These are phyloP conservation scores for Posidonia australis DNA, from an alignment of 106 monocot species.

Conservation along the genomic window DNA sequence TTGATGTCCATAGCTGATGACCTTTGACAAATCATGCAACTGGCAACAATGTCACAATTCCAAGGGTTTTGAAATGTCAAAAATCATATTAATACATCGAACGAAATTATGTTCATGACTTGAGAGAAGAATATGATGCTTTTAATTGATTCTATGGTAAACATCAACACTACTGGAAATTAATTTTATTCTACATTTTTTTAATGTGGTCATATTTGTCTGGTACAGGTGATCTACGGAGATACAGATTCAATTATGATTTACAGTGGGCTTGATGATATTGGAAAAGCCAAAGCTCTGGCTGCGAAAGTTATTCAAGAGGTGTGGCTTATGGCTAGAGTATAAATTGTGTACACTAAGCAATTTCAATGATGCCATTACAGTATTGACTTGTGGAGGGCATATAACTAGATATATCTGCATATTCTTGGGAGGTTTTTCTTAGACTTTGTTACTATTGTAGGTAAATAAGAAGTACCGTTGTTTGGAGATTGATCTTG, in stretches of 20 bases:
- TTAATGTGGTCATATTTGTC: background rate
- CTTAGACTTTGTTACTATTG: background rate
- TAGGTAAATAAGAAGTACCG: slow-evolving; percentile 97
- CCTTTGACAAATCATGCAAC: too few species aligned
- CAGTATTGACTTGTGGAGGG: background rate
- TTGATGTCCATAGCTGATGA: too few species aligned
- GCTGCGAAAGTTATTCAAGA: slow-evolving; percentile 93
- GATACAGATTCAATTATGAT: slow-evolving; percentile 99
- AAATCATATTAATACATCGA: too few species aligned
- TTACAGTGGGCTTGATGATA: slow-evolving; percentile 84
- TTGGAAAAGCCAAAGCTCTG: slow-evolving; percentile 65
- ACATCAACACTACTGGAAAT: too few species aligned
- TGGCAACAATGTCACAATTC: too few species aligned
- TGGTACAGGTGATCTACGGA: slow-evolving; percentile 80
- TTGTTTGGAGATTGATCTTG: slow-evolving; percentile 95
- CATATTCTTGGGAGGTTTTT: background rate
- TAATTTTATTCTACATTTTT: background rate
- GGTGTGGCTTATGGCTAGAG: slow-evolving; percentile 27
- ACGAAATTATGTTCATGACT: too few species aligned
- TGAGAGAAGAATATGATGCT: background rate
- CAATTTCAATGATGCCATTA: background rate
- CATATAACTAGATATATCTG: background rate
- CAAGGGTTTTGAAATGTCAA: too few species aligned
- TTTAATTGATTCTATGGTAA: too few species aligned
- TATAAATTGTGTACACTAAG: background rate